A percentile compares a stretch with the other conserved stretches of the same genome.
These are phyloP conservation scores for Plasmodium knowlesi DNA, from an alignment of 169 alveolate species.

Conservation along the genomic window DNA sequence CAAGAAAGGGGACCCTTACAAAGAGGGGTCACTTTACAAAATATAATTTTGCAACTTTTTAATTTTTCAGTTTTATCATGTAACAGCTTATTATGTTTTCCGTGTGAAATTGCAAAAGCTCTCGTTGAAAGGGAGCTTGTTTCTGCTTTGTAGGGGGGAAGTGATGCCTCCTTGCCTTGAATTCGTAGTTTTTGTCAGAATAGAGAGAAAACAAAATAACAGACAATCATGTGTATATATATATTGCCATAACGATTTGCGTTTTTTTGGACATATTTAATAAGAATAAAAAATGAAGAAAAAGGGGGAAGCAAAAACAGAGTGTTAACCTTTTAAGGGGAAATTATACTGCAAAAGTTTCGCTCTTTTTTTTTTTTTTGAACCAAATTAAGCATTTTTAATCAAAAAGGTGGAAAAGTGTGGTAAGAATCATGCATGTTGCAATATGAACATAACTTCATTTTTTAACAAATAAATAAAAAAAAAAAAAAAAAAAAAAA, in stretches of 20 bases:
- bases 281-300: not conserved
- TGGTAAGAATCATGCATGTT: constrained; percentile 1
- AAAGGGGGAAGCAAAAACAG: not conserved
- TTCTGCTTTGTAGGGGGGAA: not conserved
- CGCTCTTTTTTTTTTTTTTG: not conserved
- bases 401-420: not conserved
- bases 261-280: not conserved
- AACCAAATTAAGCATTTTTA: not conserved
- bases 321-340: not conserved
- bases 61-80: not conserved
- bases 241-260: not conserved
- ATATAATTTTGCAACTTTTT: not conserved
- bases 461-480: not conserved
- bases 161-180: not conserved
- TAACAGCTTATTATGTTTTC: not conserved
- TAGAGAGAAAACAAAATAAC: not conserved
- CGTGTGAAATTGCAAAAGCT: not conserved
- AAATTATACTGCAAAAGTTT: not conserved
- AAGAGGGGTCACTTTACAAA: not conserved
- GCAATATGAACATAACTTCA: not conserved
- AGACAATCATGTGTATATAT: not conserved
- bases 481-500: not conserved
- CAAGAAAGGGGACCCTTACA: not conserved
- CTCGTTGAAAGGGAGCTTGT: not conserved
- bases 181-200: not conserved